Evolutionary conservation across 495 filamentous ascomycete genomes (phyloP), one percentile per base, ranked within the genome.

Genomic region (Xylaria scruposa): DNA sequence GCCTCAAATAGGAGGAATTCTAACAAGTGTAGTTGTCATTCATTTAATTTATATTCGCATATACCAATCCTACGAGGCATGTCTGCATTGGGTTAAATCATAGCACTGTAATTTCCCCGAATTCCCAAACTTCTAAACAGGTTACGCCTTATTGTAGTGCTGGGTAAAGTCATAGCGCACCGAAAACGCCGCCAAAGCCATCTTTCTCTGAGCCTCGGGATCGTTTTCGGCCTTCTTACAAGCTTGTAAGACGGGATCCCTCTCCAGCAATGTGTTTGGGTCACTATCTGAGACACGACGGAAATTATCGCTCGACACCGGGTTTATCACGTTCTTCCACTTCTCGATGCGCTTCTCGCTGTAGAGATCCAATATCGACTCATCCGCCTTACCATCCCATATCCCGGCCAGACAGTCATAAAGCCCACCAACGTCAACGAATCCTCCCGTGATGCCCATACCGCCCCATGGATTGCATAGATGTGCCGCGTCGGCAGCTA

Each of bases 401-500:
- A 91, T 86, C 2, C 88, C 88, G 29, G 82, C 77, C 3, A 91
- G 79, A 61, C 86, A 86, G 68, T 91, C 88, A 64, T 81, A 87
- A n/a, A 91, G 81, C 1, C 84, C 84, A 31, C 87, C 87, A 1
- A 90, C 81, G 67, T 91, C 89, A 15, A 86, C 88, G 33, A 91
- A 85, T 0, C 89, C 89, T 13, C 88, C 88, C 0, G 88, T 90
- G 56, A 91, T 84, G 3, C 89, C 89, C 49, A 90, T 79, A 7
- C 89, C 88, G 65, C 89, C 89, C 75, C 82, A 86, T 2, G 87
- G 87, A 78, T 88, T 88, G 74, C 86, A 88, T 31, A 89, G 71
- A 74, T 89, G 87, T 17, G 86, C 87, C 21, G 90, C 88, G 80
- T 91, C 90, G 10, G 88, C 90, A 2, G 85, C 88, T 24, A 91